Evolutionary conservation across 2,329 filamentous ascomycete genomes (phyloP).

Genomic region (Meredithiella fracta): DNA sequence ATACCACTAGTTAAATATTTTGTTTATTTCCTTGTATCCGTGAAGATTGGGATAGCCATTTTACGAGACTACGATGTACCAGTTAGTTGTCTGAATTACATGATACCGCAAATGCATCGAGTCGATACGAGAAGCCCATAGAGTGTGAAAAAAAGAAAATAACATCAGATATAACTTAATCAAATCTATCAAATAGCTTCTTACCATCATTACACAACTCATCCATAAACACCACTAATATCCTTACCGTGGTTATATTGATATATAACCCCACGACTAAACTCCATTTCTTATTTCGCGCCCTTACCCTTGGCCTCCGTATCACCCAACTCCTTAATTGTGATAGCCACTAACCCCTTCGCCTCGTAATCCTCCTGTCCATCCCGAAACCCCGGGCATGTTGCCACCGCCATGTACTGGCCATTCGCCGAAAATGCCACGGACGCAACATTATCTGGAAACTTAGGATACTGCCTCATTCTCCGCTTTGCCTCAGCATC

Average conservation of each 20-base stretch:
- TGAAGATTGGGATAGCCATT: too few relatives aligned
- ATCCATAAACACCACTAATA: not conserved
- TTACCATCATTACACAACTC: not conserved
- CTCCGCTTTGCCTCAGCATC: conserved; percentile 80
- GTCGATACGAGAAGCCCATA: too few relatives aligned
- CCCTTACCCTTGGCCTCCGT: conserved; percentile 78
- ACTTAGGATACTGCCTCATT: conserved; percentile 77
- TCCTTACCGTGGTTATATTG: not conserved
- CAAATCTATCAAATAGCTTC: not conserved
- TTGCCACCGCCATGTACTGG: conserved; percentile 59
- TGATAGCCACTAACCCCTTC: conserved; percentile 58
- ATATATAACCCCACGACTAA: not conserved
- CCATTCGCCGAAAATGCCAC: conserved; percentile 65
- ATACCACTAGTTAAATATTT: not conserved
- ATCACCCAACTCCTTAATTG: conserved; percentile 69
- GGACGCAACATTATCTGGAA: conserved; percentile 60
- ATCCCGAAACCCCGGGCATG: conserved; percentile 77
- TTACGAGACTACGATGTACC: too few relatives aligned
- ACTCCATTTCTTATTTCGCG: conserved; percentile 35
- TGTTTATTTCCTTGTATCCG: too few relatives aligned
- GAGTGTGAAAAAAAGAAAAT: too few relatives aligned
- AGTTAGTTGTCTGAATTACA: too few relatives aligned
- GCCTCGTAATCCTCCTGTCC: conserved; percentile 64
- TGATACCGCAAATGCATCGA: too few relatives aligned
- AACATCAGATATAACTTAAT: too few relatives aligned